phyloP scores from a whole-genome alignment of 169 alveolate species.

The Plasmodium malariae region DNA sequence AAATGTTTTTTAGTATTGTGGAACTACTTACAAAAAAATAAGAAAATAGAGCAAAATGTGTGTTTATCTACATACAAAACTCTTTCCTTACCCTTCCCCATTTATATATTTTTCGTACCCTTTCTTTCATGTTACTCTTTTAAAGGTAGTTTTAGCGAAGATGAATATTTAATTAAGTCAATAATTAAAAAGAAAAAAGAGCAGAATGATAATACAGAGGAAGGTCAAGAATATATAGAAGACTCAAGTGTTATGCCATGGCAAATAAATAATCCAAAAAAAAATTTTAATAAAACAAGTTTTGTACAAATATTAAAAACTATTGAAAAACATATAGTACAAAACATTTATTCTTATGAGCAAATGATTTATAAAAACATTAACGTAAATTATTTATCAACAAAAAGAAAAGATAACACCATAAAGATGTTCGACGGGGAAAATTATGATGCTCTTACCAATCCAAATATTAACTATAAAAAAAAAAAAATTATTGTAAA shows the following conservation, averaged over 20 bases:
- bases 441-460: slow-evolving; percentile 71
- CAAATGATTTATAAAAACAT: slow-evolving; percentile 67
- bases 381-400: slow-evolving; percentile 19
- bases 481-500: slow-evolving; percentile 52
- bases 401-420: slow-evolving; percentile 9
- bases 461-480: slow-evolving; percentile 51
- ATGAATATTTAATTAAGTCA: slow-evolving; percentile 58
- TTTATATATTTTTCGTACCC: background rate
- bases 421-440: slow-evolving; percentile 73
- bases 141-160: slow-evolving; percentile 73
- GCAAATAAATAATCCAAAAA: slow-evolving; percentile 63
- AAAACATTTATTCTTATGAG: slow-evolving; percentile 49
- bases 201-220: slow-evolving; percentile 24
- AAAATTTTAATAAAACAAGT: slow-evolving; percentile 29
- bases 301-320: slow-evolving; percentile 43
- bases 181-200: slow-evolving; percentile 70
- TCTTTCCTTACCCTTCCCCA: background rate
- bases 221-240: slow-evolving; percentile 8
- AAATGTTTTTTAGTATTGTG: too few species aligned
- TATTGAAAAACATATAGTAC: slow-evolving; percentile 58
- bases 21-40: too few species aligned
- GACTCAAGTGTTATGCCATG: slow-evolving; percentile 30
- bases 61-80: background rate
- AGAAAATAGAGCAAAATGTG: background rate
- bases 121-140: background rate